These are phyloP conservation scores for Musa schizocarpa DNA, from an alignment of 176 grass and related monocot species.

Conservation along the genomic window DNA sequence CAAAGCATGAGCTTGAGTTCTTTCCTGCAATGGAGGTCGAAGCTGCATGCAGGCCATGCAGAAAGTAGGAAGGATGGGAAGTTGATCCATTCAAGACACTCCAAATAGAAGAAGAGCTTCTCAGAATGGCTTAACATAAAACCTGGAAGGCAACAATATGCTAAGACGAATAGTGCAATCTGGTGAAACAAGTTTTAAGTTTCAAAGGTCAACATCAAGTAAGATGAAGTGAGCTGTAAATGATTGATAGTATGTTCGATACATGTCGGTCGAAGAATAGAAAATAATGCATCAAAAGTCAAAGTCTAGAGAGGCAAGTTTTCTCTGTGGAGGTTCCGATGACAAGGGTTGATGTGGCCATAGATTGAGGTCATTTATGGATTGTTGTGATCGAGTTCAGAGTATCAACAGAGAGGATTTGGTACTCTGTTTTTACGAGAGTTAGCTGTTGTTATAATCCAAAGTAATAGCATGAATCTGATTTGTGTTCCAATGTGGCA, in stretches of 20 bases:
- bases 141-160: too few species aligned
- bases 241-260: neutral
- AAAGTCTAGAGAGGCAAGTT: neutral
- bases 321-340: neutral
- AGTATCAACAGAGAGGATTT: neutral
- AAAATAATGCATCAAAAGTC: neutral
- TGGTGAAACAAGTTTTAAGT: too few species aligned
- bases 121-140: too few species aligned
- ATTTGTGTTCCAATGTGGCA: constrained; percentile 16
- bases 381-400: too few species aligned
- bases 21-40: too few species aligned
- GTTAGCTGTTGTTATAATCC: neutral
- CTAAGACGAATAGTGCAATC: too few species aligned
- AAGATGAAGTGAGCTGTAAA: neutral
- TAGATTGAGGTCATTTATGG: too few species aligned
- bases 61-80: too few species aligned
- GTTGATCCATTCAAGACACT: too few species aligned
- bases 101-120: too few species aligned
- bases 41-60: too few species aligned
- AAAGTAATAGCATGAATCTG: neutral
- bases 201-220: neutral
- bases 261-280: neutral
- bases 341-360: neutral
- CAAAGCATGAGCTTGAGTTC: too few species aligned
- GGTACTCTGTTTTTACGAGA: neutral